Evolutionary conservation across 495 filamentous ascomycete species (phyloP).

Genomic region (Sabuloglossum arenarium): DNA sequence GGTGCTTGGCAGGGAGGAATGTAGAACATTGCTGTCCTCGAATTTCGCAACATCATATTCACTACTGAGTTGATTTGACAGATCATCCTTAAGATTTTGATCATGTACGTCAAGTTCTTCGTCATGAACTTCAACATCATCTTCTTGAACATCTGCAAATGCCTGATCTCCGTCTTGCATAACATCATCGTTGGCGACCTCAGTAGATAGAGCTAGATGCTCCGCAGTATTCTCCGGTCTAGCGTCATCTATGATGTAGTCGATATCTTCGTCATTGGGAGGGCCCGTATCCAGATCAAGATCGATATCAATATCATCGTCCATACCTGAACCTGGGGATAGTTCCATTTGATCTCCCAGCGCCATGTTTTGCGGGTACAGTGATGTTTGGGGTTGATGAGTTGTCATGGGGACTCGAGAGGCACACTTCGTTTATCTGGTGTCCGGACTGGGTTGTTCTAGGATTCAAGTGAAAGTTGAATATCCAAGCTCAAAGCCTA

Average conservation of each 20-base stretch:
- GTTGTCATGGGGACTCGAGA: neutral
- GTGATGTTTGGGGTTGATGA: neutral
- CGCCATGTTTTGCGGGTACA: neutral
- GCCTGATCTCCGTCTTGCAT: conserved; percentile 23
- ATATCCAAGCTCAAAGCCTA: neutral
- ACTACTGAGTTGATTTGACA: neutral
- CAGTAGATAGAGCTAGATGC: conserved; percentile 10
- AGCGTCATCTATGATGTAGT: conserved; percentile 37
- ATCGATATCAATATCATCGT: conserved; percentile 57
- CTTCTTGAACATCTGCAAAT: conserved; percentile 1
- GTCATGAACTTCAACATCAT: conserved; percentile 4
- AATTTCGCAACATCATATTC: neutral
- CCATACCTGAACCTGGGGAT: conserved; percentile 7
- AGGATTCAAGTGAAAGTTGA: neutral
- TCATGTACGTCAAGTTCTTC: conserved; percentile 8
- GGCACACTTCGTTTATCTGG: neutral
- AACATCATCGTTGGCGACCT: conserved; percentile 23
- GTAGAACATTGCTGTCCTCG: neutral
- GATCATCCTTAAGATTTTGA: neutral
- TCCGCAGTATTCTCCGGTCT: conserved; percentile 12
- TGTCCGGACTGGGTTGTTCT: neutral
- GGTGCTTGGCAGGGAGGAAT: neutral
- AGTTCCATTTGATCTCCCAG: neutral
- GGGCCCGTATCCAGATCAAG: conserved; percentile 41
- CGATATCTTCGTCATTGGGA: conserved; percentile 30